Evolutionary conservation across 345 rosid species (phyloP).

Genomic region (Citrus maxima): DNA sequence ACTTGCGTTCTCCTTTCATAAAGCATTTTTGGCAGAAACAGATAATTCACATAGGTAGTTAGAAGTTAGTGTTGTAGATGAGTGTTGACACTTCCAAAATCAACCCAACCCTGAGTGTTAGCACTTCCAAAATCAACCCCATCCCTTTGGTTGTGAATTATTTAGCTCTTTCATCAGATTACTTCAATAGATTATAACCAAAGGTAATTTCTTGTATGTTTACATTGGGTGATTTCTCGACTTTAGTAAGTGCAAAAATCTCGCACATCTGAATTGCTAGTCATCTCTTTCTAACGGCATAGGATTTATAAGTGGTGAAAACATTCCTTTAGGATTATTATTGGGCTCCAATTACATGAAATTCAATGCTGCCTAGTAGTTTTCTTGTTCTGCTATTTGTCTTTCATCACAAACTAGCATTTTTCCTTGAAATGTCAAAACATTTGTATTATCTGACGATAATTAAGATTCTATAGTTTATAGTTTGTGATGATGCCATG

Average conservation of each 20-base stretch:
- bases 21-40: background rate
- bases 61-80: background rate
- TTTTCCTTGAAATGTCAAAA: background rate
- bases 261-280: background rate
- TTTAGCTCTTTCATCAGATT: background rate
- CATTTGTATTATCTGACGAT: background rate
- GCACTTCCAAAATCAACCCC: background rate
- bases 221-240: background rate
- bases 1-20: background rate
- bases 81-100: background rate
- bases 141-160: background rate
- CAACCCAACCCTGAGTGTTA: background rate
- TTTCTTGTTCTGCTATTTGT: background rate
- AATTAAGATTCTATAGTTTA: background rate
- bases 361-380: background rate
- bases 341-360: background rate
- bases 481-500: conserved; percentile 5
- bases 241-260: background rate
- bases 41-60: background rate
- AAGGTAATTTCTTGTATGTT: background rate
- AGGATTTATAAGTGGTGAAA: background rate
- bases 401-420: background rate
- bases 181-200: background rate
- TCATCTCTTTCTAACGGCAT: background rate
- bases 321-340: background rate